A percentile compares a stretch with the other conserved stretches of the same genome.
Conservation (phyloP, 306 rosid species). For the Casuarina equisetifolia region DNA sequence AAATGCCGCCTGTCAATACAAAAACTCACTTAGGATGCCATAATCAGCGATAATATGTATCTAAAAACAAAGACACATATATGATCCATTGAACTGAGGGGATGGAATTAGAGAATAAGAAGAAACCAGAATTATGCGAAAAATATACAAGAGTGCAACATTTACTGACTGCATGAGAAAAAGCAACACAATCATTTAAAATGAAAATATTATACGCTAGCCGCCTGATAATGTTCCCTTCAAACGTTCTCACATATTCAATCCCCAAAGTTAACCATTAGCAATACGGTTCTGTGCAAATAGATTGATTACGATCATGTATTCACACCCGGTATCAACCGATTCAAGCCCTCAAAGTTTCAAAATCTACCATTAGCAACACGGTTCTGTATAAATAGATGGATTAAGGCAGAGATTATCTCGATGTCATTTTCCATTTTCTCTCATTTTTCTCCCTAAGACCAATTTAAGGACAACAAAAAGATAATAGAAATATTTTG, state of each 20-base stretch:
- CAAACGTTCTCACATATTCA: no score
- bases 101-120: no score
- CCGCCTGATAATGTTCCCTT: background rate
- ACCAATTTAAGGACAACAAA: background rate
- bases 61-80: background rate
- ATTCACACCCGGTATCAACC: no score
- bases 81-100: background rate
- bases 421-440: background rate
- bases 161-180: background rate
- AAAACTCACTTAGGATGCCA: background rate
- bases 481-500: background rate
- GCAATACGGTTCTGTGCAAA: no score
- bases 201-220: background rate
- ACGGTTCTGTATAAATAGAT: no score
- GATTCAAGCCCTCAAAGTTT: no score
- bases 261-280: no score
- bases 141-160: no score
- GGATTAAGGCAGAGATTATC: background rate
- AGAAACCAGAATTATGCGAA: no score
- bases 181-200: background rate
- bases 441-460: background rate
- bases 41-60: background rate
- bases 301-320: no score
- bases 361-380: no score
- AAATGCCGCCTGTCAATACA: constrained; percentile 55